Evolutionary conservation across 116 monocot genomes (phyloP), one percentile per base, ranked within the genome.

Genomic region (Thalassia testudinum): DNA sequence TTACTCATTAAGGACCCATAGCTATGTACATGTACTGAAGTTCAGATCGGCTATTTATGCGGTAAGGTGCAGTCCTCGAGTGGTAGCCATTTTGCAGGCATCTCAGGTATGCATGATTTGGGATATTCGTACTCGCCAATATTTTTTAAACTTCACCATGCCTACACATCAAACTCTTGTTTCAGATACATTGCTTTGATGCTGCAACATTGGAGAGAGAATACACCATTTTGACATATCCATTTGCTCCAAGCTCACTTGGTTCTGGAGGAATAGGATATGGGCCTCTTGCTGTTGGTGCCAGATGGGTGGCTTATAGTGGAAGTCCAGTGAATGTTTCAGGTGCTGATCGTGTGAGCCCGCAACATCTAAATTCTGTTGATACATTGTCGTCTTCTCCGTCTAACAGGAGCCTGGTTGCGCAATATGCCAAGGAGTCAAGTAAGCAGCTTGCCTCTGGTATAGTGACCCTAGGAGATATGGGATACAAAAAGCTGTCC

Each of bases 111-210:
- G 61, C 16, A 17, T 24, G 20, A 10, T 34, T n/a, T 3, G 10
- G 3, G 30, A 34, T 34, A 34, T 5, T 34, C 10, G 10, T 34
- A 34, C 30, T 5, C 10, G 3, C 30, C 30, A 34, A 34, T 34
- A 34, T 5, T 10, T 34, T 34, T 5, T 34, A 34, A 34, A 5
- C 10, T 34, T n/a, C n/a, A n/a, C n/a, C 6, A 34, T 34, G 3
- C 6, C 30, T 10, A 34, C 30, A 5, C 10, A 34, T 34, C 30
- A 34, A 34, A 40, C 58, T 23, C 44, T n/a, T 57, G 0, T 61
- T 82, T 66, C 92, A 92, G 92, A 73, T 92, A 67, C 92, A 92
- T 58, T 92, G 92, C 58, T 83, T 92, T 64, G 63, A 83, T 79
- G 74, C 92, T 65, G 67, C 77, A 53, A 92, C 79, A 12, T 48